These are phyloP conservation scores for Effrenium voratum DNA, from an alignment of 73 alveolate species.

Conservation along the genomic window DNA sequence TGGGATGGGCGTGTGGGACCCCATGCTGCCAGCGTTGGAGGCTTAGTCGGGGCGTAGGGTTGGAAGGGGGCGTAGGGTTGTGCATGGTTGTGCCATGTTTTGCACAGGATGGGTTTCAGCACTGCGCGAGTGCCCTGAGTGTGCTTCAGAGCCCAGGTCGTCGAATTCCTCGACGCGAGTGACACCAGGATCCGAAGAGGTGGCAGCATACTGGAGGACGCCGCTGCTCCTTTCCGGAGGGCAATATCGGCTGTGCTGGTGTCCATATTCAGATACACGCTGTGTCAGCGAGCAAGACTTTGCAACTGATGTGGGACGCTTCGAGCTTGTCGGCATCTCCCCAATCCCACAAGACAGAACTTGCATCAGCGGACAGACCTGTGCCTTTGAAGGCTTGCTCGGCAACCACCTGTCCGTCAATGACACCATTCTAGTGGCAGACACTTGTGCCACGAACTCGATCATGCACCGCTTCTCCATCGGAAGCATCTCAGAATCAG, in stretches of 20 bases:
- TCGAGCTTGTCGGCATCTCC: conserved; percentile 42
- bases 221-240: conserved; percentile 24
- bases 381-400: background rate
- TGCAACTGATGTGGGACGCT: conserved; percentile 31
- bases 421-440: conserved; percentile 44
- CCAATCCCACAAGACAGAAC: conserved; percentile 45
- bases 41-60: background rate
- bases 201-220: background rate
- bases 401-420: background rate
- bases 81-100: background rate
- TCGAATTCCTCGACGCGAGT: background rate
- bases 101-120: background rate
- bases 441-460: conserved; percentile 3
- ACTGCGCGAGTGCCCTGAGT: background rate
- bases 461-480: conserved; percentile 2
- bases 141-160: background rate
- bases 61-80: too few relatives aligned
- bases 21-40: background rate
- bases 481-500: conserved; percentile 13
- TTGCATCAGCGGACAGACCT: conserved; percentile 45
- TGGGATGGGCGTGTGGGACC: background rate
- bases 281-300: background rate
- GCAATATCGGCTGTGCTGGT: conserved; percentile 66
- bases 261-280: background rate
- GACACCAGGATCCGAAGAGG: background rate